Conservation (phyloP, 305 asterid genomes). For the Fraxinus latifolia region DNA sequence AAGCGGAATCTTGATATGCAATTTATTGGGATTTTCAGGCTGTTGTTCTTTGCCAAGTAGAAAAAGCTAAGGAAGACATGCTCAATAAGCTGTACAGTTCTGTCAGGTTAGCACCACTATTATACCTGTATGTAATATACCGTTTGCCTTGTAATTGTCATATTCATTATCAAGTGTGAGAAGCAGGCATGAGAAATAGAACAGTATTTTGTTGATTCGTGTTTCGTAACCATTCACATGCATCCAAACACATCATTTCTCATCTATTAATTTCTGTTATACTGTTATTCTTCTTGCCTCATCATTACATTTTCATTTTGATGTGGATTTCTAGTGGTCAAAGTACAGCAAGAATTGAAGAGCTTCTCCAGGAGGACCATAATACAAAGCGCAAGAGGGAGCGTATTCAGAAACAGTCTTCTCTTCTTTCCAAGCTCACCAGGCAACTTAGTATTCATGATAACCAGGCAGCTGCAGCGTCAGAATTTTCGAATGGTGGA, state of each 20-base stretch:
- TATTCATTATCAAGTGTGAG: not conserved
- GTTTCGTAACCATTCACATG: not conserved
- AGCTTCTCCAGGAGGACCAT: slow-evolving; percentile 93
- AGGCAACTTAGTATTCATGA: slow-evolving; percentile 89
- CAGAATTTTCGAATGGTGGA: slow-evolving; percentile 64
- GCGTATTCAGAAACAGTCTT: slow-evolving; percentile 76
- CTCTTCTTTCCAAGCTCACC: slow-evolving; percentile 89
- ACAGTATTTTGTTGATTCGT: not conserved
- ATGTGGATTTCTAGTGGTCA: slow-evolving; percentile 49
- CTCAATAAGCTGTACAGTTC: slow-evolving; percentile 90
- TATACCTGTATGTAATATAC: not conserved
- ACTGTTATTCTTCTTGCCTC: not conserved
- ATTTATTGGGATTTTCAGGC: slow-evolving; percentile 52
- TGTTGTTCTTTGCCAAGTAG: slow-evolving; percentile 97
- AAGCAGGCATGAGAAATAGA: not conserved
- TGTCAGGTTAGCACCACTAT: slow-evolving; percentile 52
- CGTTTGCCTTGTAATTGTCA: not conserved
- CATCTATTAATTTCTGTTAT: not conserved
- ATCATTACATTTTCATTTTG: slow-evolving; percentile 10
- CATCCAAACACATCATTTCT: not conserved
- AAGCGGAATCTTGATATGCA: slow-evolving; percentile 20
- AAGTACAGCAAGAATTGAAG: slow-evolving; percentile 88
- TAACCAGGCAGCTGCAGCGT: slow-evolving; percentile 83
- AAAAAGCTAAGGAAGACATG: slow-evolving; percentile 99
- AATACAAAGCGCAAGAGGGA: slow-evolving; percentile 84